phyloP scores from a whole-genome alignment of 495 filamentous ascomycete species.

The Apodospora peruviana region DNA sequence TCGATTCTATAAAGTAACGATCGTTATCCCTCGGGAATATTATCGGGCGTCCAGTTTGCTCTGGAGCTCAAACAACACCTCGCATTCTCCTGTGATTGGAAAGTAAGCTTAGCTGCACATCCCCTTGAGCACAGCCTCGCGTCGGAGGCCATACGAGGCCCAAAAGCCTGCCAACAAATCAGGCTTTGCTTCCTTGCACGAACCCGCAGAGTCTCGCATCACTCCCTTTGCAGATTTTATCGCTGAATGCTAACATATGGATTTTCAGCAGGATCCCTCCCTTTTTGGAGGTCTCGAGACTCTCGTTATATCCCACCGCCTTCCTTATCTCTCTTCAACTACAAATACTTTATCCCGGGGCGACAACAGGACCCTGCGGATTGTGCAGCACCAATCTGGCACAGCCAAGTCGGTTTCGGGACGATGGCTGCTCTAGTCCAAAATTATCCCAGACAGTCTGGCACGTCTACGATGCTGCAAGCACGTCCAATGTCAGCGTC shows the following conservation, averaged over 20 bases:
- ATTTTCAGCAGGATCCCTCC: background rate
- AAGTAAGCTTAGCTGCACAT: too few relatives aligned
- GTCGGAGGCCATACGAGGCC: too few relatives aligned
- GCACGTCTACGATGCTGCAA: conserved; percentile 77
- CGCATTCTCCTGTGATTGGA: background rate
- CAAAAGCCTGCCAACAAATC: too few relatives aligned
- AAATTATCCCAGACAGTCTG: conserved; percentile 76
- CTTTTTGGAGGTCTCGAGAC: conserved; percentile 5
- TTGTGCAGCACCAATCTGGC: background rate
- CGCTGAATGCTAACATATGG: background rate
- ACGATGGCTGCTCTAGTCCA: conserved; percentile 90
- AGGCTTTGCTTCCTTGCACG: too few relatives aligned
- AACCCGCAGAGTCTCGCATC: too few relatives aligned
- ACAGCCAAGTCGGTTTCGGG: background rate
- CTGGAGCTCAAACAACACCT: background rate
- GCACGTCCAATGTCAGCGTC: conserved; percentile 67
- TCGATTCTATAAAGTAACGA: conserved; percentile 39
- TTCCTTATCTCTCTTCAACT: conserved; percentile 10
- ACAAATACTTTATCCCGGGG: conserved; percentile 1
- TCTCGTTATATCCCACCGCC: conserved; percentile 1
- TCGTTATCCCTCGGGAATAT: conserved; percentile 18
- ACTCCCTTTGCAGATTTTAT: too few relatives aligned
- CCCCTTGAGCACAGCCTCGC: too few relatives aligned
- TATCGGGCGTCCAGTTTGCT: background rate
- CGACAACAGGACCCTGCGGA: too few relatives aligned